Percentiles rank a stretch among this genome's conserved stretches.
phyloP scores from a whole-genome alignment of 257 asterid genomes.

The Eustoma russellianum region DNA sequence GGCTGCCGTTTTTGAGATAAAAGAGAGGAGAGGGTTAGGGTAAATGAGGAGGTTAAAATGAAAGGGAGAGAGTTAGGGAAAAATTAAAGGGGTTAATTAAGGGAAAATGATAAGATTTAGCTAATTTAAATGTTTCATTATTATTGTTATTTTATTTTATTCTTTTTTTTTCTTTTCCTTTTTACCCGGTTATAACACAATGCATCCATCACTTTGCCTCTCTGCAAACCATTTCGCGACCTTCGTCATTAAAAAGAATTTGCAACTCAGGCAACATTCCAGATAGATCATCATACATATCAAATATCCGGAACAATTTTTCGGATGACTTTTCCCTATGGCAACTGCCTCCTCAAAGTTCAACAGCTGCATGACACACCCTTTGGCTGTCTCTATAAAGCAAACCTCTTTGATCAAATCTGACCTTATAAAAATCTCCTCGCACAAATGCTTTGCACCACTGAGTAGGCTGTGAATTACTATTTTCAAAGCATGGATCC shows the following conservation, averaged over 20 bases:
- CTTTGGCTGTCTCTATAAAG: constrained; percentile 77
- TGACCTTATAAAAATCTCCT: constrained; percentile 61
- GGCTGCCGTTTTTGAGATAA: too few species aligned
- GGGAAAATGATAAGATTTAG: too few species aligned
- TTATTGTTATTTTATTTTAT: too few species aligned
- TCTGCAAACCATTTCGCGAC: constrained; percentile 68
- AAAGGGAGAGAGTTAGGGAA: too few species aligned
- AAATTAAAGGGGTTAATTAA: too few species aligned
- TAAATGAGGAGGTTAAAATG: too few species aligned
- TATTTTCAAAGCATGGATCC: constrained; percentile 77
- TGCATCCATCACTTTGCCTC: constrained; percentile 72
- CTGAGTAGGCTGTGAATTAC: constrained; percentile 58
- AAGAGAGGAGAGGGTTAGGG: too few species aligned
- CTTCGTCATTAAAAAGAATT: constrained; percentile 55
- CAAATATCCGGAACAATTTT: constrained; percentile 80
- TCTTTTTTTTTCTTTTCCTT: too few species aligned
- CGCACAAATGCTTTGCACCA: constrained; percentile 67
- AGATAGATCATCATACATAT: constrained; percentile 78
- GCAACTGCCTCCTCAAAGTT: constrained; percentile 97
- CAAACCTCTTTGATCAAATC: constrained; percentile 79
- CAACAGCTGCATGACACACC: constrained; percentile 87
- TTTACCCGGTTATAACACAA: too few species aligned
- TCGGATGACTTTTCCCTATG: constrained; percentile 73
- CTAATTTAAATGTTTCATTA: too few species aligned
- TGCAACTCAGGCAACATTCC: constrained; percentile 56